These are phyloP conservation scores for Hyparrhenia diplandra DNA, from an alignment of 176 grass and related monocot species.

Conservation along the genomic window DNA sequence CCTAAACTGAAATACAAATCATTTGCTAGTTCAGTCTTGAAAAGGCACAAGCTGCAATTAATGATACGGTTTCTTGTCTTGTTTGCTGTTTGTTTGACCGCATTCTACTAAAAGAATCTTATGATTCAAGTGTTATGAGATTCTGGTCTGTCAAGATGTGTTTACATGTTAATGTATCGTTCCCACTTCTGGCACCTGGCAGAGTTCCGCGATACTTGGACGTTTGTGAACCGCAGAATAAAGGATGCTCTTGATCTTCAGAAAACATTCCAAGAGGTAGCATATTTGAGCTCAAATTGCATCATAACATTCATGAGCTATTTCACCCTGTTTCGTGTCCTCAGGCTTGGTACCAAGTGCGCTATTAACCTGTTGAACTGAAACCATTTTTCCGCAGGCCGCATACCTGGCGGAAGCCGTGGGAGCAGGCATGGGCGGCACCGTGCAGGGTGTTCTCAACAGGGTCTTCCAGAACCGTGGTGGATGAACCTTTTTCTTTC, in stretches of 20 bases:
- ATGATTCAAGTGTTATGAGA: background rate
- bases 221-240: slow-evolving; percentile 57
- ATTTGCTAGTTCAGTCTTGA: background rate
- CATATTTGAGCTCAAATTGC: background rate
- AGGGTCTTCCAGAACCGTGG: slow-evolving; percentile 61
- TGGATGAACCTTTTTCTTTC: background rate
- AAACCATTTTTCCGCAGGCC: background rate
- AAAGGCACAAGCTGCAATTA: background rate
- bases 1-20: background rate
- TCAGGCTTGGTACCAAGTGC: background rate
- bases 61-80: background rate
- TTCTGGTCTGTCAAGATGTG: background rate
- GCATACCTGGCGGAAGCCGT: too few relatives aligned
- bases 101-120: background rate
- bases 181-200: slow-evolving; percentile 13
- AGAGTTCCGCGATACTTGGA: slow-evolving; percentile 92
- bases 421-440: too few relatives aligned
- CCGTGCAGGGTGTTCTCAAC: slow-evolving; percentile 60
- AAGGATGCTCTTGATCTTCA: slow-evolving; percentile 83
- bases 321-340: background rate
- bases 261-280: slow-evolving; percentile 91
- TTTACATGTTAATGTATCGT: background rate
- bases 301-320: background rate
- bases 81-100: background rate
- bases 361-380: background rate